phyloP scores from a whole-genome alignment of 345 rosid genomes.

The Populus nigra region DNA sequence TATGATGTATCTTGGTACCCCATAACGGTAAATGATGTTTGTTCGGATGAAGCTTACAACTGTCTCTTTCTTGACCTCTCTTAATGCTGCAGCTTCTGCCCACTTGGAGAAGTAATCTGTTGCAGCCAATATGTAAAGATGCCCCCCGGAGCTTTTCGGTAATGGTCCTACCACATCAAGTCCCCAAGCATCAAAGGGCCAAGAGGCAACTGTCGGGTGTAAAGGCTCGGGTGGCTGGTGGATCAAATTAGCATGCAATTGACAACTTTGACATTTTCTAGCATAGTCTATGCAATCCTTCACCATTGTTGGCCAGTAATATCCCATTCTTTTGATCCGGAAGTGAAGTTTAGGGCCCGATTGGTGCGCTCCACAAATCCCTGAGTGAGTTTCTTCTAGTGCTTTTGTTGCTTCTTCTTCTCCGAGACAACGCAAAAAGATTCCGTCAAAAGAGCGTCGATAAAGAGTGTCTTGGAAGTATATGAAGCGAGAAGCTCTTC shows the following conservation, averaged over 20 bases:
- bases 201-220: no score
- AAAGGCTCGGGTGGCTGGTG: neutral
- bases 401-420: neutral
- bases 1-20: neutral
- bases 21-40: neutral
- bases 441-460: no score
- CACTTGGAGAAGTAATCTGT: neutral
- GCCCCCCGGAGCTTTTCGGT: neutral
- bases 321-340: neutral
- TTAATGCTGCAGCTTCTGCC: neutral
- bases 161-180: no score
- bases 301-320: neutral
- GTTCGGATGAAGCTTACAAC: neutral
- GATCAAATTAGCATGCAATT: neutral
- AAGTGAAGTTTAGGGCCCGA: neutral
- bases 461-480: no score
- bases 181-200: no score
- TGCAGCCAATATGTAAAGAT: neutral
- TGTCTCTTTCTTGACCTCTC: no score
- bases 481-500: no score
- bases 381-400: neutral
- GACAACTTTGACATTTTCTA: no score
- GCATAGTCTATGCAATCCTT: neutral
- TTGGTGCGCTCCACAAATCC: neutral
- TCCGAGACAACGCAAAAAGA: no score